Conservation (phyloP, 768 basidiomycete species). For the Postia placenta region DNA sequence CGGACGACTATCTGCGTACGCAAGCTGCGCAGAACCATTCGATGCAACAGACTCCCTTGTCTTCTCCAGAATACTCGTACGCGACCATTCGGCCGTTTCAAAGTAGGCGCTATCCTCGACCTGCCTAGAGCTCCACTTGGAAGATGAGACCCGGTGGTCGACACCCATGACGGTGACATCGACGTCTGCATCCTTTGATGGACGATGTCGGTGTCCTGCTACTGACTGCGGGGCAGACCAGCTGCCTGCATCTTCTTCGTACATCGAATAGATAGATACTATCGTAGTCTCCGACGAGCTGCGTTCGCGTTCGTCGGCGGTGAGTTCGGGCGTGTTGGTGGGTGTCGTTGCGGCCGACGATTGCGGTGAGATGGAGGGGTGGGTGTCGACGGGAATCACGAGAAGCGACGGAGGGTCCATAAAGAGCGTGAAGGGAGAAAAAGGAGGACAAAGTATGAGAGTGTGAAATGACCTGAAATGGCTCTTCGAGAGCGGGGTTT, state of each 20-base stretch:
- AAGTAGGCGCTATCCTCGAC: conserved; percentile 24
- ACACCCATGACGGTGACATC: conserved; percentile 18
- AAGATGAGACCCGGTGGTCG: conserved; percentile 29
- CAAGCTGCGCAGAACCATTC: conserved; percentile 21
- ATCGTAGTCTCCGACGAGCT: conserved; percentile 70
- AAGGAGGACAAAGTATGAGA: conserved; percentile 3
- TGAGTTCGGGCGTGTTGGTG: conserved; percentile 32
- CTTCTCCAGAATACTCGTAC: conserved; percentile 16
- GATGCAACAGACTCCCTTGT: conserved; percentile 18
- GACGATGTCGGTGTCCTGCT: conserved; percentile 24
- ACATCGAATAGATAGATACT: conserved; percentile 85
- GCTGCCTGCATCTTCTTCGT: conserved; percentile 55
- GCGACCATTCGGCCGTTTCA: conserved; percentile 24
- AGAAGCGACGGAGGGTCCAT: conserved; percentile 22
- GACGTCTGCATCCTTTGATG: conserved; percentile 28
- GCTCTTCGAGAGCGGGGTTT: not conserved
- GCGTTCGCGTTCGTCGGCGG: conserved; percentile 35
- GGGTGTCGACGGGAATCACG: conserved; percentile 18
- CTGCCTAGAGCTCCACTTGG: conserved; percentile 17
- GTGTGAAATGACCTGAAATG: not conserved
- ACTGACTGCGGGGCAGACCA: conserved; percentile 33
- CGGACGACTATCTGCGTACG: conserved; percentile 20
- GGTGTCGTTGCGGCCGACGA: conserved; percentile 22
- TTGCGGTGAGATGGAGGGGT: conserved; percentile 4
- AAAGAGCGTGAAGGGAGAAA: conserved; percentile 5